Conservation (phyloP, 1,139 yeast species). For the Protomyces inouyei region DNA sequence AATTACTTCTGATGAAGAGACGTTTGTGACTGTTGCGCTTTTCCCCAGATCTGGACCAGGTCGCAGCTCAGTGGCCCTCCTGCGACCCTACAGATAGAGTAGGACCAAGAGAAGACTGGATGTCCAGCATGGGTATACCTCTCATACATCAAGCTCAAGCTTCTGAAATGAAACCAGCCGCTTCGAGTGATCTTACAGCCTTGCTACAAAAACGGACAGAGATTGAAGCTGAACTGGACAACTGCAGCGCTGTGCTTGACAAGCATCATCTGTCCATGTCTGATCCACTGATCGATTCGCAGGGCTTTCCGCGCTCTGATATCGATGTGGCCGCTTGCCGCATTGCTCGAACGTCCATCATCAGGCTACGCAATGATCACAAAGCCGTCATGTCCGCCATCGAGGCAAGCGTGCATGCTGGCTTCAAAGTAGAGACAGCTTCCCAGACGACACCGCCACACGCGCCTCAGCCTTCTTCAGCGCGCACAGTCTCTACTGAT, state of each 20-base stretch:
- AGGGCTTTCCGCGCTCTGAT: slow-evolving; percentile 84
- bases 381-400: slow-evolving; percentile 40
- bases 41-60: no score
- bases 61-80: no score
- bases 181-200: slow-evolving; percentile 18
- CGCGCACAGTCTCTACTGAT: slow-evolving; percentile 42
- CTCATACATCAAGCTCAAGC: slow-evolving; percentile 26
- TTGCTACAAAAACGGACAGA: slow-evolving; percentile 33
- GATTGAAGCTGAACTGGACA: slow-evolving; percentile 37
- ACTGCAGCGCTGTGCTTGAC: slow-evolving; percentile 35
- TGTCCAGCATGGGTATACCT: slow-evolving; percentile 18
- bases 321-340: slow-evolving; percentile 63
- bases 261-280: slow-evolving; percentile 53
- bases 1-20: neutral
- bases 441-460: slow-evolving; percentile 46
- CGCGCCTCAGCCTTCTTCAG: slow-evolving; percentile 26
- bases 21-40: no score
- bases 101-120: neutral
- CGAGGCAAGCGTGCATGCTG: slow-evolving; percentile 18
- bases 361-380: slow-evolving; percentile 66
- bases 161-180: neutral
- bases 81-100: no score
- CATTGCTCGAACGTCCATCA: slow-evolving; percentile 60
- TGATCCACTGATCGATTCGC: slow-evolving; percentile 58
- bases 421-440: neutral